These are phyloP conservation scores for Xylaria palmicola DNA, from an alignment of 495 filamentous ascomycete species.

Conservation along the genomic window DNA sequence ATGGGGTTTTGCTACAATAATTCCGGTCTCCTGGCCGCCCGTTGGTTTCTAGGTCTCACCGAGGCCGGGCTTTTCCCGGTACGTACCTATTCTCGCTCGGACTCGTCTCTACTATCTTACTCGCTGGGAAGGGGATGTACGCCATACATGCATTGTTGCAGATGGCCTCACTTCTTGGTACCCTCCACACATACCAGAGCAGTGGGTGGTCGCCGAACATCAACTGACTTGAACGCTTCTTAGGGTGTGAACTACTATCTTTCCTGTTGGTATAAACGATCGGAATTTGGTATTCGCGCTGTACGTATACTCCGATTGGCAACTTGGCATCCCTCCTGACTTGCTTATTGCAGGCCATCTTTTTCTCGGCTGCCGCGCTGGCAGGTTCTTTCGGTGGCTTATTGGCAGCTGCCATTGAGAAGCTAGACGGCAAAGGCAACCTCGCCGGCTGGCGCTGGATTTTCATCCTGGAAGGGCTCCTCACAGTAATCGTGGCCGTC, in stretches of 20 bases:
- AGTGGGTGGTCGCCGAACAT: not conserved
- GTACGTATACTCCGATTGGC: slow-evolving; percentile 13
- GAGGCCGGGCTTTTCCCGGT: slow-evolving; percentile 85
- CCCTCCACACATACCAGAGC: too few relatives aligned
- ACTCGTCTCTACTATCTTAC: not conserved
- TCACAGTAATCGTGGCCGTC: slow-evolving; percentile 71
- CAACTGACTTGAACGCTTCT: not conserved
- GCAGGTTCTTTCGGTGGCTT: slow-evolving; percentile 86
- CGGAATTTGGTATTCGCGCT: slow-evolving; percentile 67
- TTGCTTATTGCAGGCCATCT: slow-evolving; percentile 58
- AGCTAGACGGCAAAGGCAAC: slow-evolving; percentile 69
- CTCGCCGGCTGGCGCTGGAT: slow-evolving; percentile 82
- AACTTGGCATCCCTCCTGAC: not conserved
- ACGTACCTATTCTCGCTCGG: not conserved
- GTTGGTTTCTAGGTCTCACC: slow-evolving; percentile 80
- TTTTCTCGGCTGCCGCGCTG: slow-evolving; percentile 85
- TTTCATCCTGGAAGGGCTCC: slow-evolving; percentile 75
- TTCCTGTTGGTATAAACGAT: slow-evolving; percentile 81
- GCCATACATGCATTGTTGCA: not conserved
- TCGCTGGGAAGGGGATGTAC: too few relatives aligned
- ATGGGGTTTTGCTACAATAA: slow-evolving; percentile 85
- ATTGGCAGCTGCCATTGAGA: slow-evolving; percentile 72
- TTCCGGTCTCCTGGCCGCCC: slow-evolving; percentile 73
- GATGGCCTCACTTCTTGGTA: not conserved
- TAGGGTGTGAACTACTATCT: slow-evolving; percentile 78